Conservation (phyloP, 1,139 yeast species). For the Blastobotrys apis region DNA sequence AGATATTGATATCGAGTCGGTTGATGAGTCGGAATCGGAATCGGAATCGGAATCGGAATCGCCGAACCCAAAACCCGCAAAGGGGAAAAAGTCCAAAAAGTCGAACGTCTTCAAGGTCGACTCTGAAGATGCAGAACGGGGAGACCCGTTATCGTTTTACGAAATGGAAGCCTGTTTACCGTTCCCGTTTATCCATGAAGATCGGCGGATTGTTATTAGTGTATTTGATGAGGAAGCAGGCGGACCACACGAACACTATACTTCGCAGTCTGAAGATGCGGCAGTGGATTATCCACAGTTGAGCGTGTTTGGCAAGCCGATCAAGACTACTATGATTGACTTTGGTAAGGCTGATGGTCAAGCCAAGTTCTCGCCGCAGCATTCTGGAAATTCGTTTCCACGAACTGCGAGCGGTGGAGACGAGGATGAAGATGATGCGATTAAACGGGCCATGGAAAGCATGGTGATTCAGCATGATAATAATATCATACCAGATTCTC, state of each 20-base stretch:
- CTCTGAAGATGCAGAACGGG: constrained; percentile 2
- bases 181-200: constrained; percentile 47
- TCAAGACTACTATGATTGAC: constrained; percentile 23
- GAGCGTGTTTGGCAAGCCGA: constrained; percentile 21
- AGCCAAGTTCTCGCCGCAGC: constrained; percentile 25
- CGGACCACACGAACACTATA: constrained; percentile 8
- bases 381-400: too few species aligned
- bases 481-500: background rate
- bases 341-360: constrained; percentile 28
- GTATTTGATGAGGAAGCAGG: constrained; percentile 22
- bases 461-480: constrained; percentile 18
- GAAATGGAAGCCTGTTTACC: constrained; percentile 66
- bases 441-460: constrained; percentile 32
- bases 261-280: background rate
- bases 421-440: constrained; percentile 24
- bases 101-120: background rate
- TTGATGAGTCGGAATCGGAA: background rate
- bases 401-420: too few species aligned
- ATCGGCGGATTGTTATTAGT: constrained; percentile 31
- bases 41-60: background rate
- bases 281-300: constrained; percentile 7
- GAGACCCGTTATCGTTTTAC: constrained; percentile 51
- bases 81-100: background rate
- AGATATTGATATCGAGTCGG: background rate
- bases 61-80: background rate